Conservation (phyloP, 805 yeast species). For the Cyberlindnera nakhonratchasimensis region DNA sequence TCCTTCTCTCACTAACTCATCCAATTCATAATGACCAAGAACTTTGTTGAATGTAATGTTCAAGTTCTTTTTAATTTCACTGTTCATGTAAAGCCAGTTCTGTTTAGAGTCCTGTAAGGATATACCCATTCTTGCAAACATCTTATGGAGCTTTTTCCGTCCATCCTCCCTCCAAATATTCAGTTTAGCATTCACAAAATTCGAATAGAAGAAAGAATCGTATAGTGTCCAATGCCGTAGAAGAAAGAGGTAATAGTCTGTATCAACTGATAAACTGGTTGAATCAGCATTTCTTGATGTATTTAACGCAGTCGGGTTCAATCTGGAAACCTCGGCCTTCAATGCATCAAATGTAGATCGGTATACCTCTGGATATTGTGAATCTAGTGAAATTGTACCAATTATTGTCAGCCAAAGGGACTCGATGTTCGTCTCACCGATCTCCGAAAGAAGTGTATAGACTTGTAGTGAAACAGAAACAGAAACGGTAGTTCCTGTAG, state of each 20-base stretch:
- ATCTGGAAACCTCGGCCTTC: constrained; percentile 77
- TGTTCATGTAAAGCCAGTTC: constrained; percentile 88
- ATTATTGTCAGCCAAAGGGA: constrained; percentile 84
- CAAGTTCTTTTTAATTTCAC: constrained; percentile 68
- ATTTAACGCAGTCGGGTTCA: constrained; percentile 42
- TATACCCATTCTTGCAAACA: constrained; percentile 96
- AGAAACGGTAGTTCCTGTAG: constrained; percentile 74
- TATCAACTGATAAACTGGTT: constrained; percentile 58
- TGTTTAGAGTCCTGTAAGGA: constrained; percentile 86
- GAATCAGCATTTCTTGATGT: constrained; percentile 36
- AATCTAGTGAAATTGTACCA: constrained; percentile 81
- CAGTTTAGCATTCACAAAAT: constrained; percentile 83
- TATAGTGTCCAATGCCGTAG: constrained; percentile 92
- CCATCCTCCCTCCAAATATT: constrained; percentile 92
- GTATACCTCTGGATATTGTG: constrained; percentile 71
- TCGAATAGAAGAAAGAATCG: constrained; percentile 87
- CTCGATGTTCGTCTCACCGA: constrained; percentile 73
- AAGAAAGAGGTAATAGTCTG: constrained; percentile 81
- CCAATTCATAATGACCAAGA: constrained; percentile 72
- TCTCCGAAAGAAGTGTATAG: constrained; percentile 72
- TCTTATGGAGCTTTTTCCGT: constrained; percentile 74
- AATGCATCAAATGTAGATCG: constrained; percentile 67
- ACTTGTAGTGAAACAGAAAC: constrained; percentile 76
- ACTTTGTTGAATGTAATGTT: constrained; percentile 67
- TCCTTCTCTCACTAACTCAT: constrained; percentile 80